Conservation (phyloP, 2,329 filamentous ascomycete genomes). For the Emergomyces pasteurianus region DNA sequence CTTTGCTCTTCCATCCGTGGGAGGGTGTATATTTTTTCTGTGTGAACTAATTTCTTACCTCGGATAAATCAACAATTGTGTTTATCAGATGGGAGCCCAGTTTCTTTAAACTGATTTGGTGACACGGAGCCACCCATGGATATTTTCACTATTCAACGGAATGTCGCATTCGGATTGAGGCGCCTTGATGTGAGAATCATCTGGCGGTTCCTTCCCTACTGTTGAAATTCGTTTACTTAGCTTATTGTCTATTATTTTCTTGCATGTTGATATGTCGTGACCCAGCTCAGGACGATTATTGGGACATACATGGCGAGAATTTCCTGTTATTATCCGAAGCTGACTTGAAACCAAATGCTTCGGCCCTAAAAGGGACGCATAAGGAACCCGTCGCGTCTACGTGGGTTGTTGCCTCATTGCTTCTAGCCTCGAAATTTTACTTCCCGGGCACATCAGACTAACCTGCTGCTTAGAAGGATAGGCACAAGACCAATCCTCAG, state of each 20-base stretch:
- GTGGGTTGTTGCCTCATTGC: background rate
- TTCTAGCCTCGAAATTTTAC: background rate
- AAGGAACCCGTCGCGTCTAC: too few relatives aligned
- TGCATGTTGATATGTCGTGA: too few relatives aligned
- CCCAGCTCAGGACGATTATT: background rate
- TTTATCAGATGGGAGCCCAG: background rate
- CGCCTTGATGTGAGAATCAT: background rate
- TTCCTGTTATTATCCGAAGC: background rate
- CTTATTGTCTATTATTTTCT: too few relatives aligned
- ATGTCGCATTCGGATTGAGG: too few relatives aligned
- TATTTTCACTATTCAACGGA: background rate
- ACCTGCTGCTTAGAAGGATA: too few relatives aligned
- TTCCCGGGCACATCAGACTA: too few relatives aligned
- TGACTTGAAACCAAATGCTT: background rate
- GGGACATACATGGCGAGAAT: background rate
- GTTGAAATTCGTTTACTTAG: background rate
- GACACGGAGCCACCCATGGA: background rate
- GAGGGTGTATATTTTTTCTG: background rate
- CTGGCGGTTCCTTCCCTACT: background rate
- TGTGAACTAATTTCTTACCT: background rate
- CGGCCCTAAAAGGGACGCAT: background rate
- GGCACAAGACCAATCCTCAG: too few relatives aligned
- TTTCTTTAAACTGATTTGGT: background rate
- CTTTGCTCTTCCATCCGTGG: background rate
- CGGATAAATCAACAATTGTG: background rate